phyloP scores from a whole-genome alignment of 805 yeast species.

The Candida anglica region DNA sequence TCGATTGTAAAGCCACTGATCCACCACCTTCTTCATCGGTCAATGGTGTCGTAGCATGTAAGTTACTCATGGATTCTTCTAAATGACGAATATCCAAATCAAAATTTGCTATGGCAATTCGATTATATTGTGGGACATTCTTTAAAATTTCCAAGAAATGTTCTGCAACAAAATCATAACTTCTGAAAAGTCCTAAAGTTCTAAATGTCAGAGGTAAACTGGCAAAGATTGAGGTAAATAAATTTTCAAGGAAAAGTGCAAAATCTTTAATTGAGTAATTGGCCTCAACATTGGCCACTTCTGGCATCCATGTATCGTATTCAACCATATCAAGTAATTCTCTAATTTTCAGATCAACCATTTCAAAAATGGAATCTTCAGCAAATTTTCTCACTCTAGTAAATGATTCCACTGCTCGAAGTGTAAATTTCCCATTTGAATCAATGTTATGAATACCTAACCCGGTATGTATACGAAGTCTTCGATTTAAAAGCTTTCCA shows the following conservation, averaged over 20 bases:
- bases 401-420: slow-evolving; percentile 52
- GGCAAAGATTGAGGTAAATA: slow-evolving; percentile 80
- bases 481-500: slow-evolving; percentile 40
- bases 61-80: slow-evolving; percentile 48
- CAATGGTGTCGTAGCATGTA: slow-evolving; percentile 14
- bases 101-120: slow-evolving; percentile 65
- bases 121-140: slow-evolving; percentile 52
- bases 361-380: slow-evolving; percentile 73
- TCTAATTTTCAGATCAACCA: slow-evolving; percentile 76
- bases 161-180: slow-evolving; percentile 79
- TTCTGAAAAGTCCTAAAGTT: slow-evolving; percentile 76
- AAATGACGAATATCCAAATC: slow-evolving; percentile 76
- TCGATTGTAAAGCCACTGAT: slow-evolving; percentile 58
- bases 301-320: slow-evolving; percentile 73
- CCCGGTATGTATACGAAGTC: slow-evolving; percentile 34
- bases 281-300: slow-evolving; percentile 51
- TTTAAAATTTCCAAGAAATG: slow-evolving; percentile 61
- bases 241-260: slow-evolving; percentile 78
- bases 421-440: slow-evolving; percentile 32
- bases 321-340: slow-evolving; percentile 82
- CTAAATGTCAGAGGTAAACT: slow-evolving; percentile 76
- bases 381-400: slow-evolving; percentile 62
- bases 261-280: slow-evolving; percentile 75
- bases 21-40: slow-evolving; percentile 21
- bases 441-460: slow-evolving; percentile 37